Conservation (phyloP, 1,284 basidiomycete species). For the Chondrostereum purpureum region DNA sequence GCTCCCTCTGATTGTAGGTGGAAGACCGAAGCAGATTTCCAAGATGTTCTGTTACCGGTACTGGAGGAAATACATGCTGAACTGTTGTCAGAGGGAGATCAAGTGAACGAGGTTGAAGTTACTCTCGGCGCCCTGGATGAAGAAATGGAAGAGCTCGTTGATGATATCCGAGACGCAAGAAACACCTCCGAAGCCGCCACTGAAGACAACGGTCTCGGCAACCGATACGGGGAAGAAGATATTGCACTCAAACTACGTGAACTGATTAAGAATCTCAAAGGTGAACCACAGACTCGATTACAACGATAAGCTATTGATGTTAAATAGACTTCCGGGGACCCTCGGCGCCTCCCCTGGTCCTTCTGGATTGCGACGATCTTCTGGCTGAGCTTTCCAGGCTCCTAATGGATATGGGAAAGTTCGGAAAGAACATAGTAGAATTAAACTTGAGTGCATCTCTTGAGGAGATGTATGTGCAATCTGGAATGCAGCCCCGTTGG, state of each 20-base stretch:
- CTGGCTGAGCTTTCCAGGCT: constrained; percentile 16
- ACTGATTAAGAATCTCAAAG: no score
- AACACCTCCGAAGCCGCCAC: not conserved
- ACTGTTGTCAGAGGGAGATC: constrained; percentile 16
- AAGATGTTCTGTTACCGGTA: constrained; percentile 16
- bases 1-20: not conserved
- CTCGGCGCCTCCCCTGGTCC: constrained; percentile 16
- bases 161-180: constrained; percentile 6
- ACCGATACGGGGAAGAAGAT: no score
- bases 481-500: no score
- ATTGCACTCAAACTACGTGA: no score
- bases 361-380: constrained; percentile 21
- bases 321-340: constrained; percentile 11
- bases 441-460: no score
- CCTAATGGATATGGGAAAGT: no score
- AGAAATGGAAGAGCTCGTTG: constrained; percentile 23
- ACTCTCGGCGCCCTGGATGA: constrained; percentile 24
- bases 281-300: not conserved
- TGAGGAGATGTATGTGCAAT: no score
- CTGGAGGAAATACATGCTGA: constrained; percentile 18
- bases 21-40: constrained; percentile 16
- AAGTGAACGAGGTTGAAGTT: constrained; percentile 22
- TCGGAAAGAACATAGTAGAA: no score
- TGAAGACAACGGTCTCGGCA: no score
- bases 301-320: constrained; percentile 1